Percentiles rank a stretch among this genome's conserved stretches.
phyloP scores from a whole-genome alignment of 352 stramenopile genomes.

The Phytophthora brassicae region DNA sequence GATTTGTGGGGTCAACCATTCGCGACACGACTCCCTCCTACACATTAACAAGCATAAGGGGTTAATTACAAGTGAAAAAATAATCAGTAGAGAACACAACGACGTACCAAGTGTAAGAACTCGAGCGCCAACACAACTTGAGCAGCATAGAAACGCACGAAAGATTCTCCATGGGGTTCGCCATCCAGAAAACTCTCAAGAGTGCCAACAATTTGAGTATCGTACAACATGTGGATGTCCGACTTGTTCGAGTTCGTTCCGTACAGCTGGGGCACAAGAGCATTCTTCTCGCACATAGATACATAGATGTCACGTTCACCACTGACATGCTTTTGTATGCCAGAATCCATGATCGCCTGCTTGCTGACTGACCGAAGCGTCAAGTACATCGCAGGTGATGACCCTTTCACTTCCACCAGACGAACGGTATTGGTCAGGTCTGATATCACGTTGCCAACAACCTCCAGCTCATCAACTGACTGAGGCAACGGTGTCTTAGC shows the following conservation, averaged over 20 bases:
- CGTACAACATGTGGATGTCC: constrained; percentile 84
- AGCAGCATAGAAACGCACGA: constrained; percentile 85
- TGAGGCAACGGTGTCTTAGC: constrained; percentile 40
- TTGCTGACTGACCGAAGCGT: constrained; percentile 82
- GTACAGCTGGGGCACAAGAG: constrained; percentile 64
- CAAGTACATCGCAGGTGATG: constrained; percentile 55
- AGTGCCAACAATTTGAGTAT: constrained; percentile 79
- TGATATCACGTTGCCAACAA: constrained; percentile 75
- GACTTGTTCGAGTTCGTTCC: constrained; percentile 78
- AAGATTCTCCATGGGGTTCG: constrained; percentile 71
- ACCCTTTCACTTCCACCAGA: constrained; percentile 64
- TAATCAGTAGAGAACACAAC: not conserved
- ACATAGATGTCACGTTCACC: constrained; percentile 86
- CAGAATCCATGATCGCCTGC: constrained; percentile 73
- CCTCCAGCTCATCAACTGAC: constrained; percentile 63
- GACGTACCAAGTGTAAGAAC: constrained; percentile 73
- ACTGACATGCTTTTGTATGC: constrained; percentile 82
- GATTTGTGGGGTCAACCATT: constrained; percentile 77
- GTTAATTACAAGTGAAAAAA: too few relatives aligned
- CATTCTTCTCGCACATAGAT: constrained; percentile 78
- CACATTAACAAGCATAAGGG: constrained; percentile 1
- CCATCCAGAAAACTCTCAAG: constrained; percentile 77
- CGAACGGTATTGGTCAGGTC: constrained; percentile 77
- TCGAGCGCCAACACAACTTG: constrained; percentile 83
- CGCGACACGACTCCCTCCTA: constrained; percentile 81